Evolutionary conservation across 2,329 filamentous ascomycete species (phyloP).

Genomic region (Uncinocarpus reesii): DNA sequence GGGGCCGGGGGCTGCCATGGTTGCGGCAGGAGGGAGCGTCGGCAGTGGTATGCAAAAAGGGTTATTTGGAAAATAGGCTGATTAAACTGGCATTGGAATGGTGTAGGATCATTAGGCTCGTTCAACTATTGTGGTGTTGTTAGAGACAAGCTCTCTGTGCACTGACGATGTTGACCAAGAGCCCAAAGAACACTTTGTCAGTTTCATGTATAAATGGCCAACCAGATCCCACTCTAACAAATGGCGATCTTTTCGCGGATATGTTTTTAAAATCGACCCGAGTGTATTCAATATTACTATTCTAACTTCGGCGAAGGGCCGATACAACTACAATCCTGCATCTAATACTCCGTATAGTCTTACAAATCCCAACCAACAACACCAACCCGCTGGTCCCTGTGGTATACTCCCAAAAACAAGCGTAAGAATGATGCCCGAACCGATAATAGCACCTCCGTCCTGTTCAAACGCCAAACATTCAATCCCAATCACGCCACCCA

Average conservation of each 20-base stretch:
- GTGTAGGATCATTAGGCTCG: no score
- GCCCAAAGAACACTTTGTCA: background rate
- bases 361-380: background rate
- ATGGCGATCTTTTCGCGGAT: no score
- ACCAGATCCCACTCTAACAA: no score
- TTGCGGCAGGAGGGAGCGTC: background rate
- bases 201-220: no score
- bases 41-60: background rate
- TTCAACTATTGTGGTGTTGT: no score
- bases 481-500: slow-evolving; percentile 36
- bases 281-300: background rate
- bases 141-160: no score
- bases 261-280: background rate
- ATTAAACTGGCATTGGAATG: no score
- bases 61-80: no score
- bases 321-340: background rate
- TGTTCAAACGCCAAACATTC: slow-evolving; percentile 4
- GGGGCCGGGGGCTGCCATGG: slow-evolving; percentile 21
- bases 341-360: background rate
- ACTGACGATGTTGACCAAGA: no score
- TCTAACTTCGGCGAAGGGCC: background rate
- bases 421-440: background rate
- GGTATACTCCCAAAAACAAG: background rate
- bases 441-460: slow-evolving; percentile 2
- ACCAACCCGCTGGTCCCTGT: background rate